Evolutionary conservation across 1,139 yeast genomes (phyloP).

Genomic region (Protomyces inouyei): DNA sequence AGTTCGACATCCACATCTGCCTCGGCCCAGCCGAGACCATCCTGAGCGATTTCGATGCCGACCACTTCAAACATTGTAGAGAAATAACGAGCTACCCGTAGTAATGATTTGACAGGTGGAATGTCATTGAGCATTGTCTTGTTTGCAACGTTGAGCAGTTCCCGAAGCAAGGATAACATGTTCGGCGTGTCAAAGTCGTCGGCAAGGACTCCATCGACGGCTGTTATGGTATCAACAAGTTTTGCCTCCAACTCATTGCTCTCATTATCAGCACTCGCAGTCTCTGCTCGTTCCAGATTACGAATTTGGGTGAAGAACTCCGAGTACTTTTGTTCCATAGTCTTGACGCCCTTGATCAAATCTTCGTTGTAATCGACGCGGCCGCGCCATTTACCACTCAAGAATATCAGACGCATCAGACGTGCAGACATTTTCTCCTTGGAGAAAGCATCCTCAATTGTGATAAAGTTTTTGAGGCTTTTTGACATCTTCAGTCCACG

Average conservation of each 20-base stretch:
- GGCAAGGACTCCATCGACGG: conserved; percentile 14
- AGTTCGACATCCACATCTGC: not conserved
- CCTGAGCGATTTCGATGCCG: conserved; percentile 17
- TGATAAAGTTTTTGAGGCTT: conserved; percentile 87
- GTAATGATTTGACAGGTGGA: not conserved
- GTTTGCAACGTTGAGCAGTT: conserved; percentile 16
- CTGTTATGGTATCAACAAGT: not conserved
- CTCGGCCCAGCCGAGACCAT: conserved; percentile 10
- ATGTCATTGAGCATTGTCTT: not conserved
- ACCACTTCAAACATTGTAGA: conserved; percentile 7
- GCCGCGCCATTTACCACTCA: conserved; percentile 85
- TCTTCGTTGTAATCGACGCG: conserved; percentile 88
- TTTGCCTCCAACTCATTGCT: conserved; percentile 35
- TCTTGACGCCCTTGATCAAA: conserved; percentile 42
- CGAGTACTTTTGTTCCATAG: conserved; percentile 37
- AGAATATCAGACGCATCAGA: conserved; percentile 85
- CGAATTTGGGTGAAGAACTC: conserved; percentile 84
- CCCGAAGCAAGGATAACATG: conserved; percentile 13
- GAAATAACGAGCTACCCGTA: not conserved
- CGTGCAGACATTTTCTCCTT: conserved; percentile 56
- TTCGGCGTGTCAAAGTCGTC: conserved; percentile 24
- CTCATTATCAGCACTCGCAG: conserved; percentile 39
- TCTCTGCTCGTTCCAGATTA: conserved; percentile 52
- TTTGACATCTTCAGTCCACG: conserved; percentile 99
- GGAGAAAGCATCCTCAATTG: conserved; percentile 81